Evolutionary conservation across 2,329 filamentous ascomycete species (phyloP).

Genomic region (Ophiocordyceps camponoti-leonardi): DNA sequence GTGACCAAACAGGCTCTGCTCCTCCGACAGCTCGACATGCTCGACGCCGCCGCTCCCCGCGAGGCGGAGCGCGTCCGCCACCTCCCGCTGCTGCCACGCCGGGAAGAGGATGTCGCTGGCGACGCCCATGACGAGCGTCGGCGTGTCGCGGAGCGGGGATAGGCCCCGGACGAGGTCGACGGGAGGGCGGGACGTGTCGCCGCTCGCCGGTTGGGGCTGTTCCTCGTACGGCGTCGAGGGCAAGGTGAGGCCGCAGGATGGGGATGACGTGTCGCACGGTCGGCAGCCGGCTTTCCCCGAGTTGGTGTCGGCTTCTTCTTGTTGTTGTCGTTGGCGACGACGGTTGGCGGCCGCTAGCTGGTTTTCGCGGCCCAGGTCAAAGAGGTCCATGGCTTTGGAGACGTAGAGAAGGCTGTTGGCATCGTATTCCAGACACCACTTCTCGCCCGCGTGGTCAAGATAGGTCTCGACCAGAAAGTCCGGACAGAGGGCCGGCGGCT

Average conservation of each 20-base stretch:
- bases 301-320: slow-evolving; percentile 36
- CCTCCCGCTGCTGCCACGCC: slow-evolving; percentile 92
- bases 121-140: slow-evolving; percentile 80
- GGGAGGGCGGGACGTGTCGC: slow-evolving; percentile 39
- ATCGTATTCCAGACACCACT: slow-evolving; percentile 94
- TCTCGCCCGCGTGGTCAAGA: slow-evolving; percentile 92
- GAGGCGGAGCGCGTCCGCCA: slow-evolving; percentile 64
- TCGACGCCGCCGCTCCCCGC: slow-evolving; percentile 67
- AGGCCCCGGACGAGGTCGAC: slow-evolving; percentile 67
- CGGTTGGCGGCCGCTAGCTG: slow-evolving; percentile 46
- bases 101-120: slow-evolving; percentile 94
- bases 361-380: slow-evolving; percentile 65
- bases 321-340: slow-evolving; percentile 21
- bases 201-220: slow-evolving; percentile 28
- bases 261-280: slow-evolving; percentile 11
- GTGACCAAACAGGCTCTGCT: slow-evolving; percentile 87
- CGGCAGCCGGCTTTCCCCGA: slow-evolving; percentile 38
- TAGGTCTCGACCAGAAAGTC: slow-evolving; percentile 98
- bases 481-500: slow-evolving; percentile 83
- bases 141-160: slow-evolving; percentile 52
- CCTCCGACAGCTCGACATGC: slow-evolving; percentile 83
- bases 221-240: slow-evolving; percentile 78
- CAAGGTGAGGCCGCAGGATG: slow-evolving; percentile 59
- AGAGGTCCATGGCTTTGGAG: slow-evolving; percentile 97
- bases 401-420: slow-evolving; percentile 91